Evolutionary conservation across 2,329 filamentous ascomycete species (phyloP).

Genomic region (Ophiostoma himal-ulmi): DNA sequence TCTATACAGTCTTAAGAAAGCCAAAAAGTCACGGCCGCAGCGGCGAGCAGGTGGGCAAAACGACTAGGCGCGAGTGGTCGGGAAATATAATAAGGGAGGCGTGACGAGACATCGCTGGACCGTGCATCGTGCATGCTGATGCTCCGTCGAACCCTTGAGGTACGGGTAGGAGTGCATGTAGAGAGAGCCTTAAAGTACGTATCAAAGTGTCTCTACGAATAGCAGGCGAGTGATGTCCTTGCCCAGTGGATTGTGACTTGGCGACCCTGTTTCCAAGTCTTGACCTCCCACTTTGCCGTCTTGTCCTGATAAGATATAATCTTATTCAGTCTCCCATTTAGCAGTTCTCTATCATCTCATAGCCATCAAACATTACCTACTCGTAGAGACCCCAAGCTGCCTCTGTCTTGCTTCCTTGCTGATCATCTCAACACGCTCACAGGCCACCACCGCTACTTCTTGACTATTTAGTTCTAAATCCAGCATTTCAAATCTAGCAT

Average conservation of each 20-base stretch:
- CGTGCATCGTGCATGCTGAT: not conserved
- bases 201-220: not conserved
- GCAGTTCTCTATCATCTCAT: too few species aligned
- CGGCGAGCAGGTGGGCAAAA: constrained; percentile 26
- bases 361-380: too few species aligned
- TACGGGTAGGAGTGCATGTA: not conserved
- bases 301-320: not conserved
- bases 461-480: too few species aligned
- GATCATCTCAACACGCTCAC: too few species aligned
- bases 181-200: too few species aligned
- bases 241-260: not conserved
- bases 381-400: too few species aligned
- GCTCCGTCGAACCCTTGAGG: not conserved
- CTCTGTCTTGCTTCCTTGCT: too few species aligned
- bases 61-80: constrained; percentile 23
- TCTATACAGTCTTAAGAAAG: not conserved
- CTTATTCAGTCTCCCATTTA: not conserved
- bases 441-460: too few species aligned
- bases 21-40: not conserved
- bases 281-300: not conserved
- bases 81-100: not conserved
- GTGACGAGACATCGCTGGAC: not conserved
- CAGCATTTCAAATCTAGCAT: too few species aligned
- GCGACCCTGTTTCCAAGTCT: constrained; percentile 2
- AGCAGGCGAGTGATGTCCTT: not conserved